Base-by-base conservation (phyloP, 139 green algal species). In the Limnomonas spitsbergensis region DNA sequence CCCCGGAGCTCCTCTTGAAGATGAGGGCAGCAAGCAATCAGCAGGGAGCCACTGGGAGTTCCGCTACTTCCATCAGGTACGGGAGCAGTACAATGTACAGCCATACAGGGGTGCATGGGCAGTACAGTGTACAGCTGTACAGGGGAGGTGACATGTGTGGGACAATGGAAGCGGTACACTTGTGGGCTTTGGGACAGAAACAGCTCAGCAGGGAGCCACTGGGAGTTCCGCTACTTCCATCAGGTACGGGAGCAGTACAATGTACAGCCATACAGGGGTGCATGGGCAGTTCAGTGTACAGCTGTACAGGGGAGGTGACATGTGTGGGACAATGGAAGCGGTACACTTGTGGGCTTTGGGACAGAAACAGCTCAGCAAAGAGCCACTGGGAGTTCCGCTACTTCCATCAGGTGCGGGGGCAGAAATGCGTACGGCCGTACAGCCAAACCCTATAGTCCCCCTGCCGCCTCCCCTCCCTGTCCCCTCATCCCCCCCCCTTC, bases 361-460 rank as follows among this genome's bases (percentile, higher is more conserved):
- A 9, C 9, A 9, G 56, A 35, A 24, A 4, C n/a, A 4, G 56
- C 56, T 70, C 56, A 38, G 56, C 56, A 7, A 14, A 35, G 56
- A 70, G 56, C 29, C 56, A 70, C 56, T 70, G 56, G 56, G 56
- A 70, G 29, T 70, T 37, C 56, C 9, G 56, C 7, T 70, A 35
- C 56, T 70, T 70, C 29, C 6, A 70, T 20, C 56, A 70, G 56
- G 56, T 70, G 29, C n/a, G 56, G n/a, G n/a, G n/a, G n/a, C n/a
- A n/a, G n/a, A n/a, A n/a, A n/a, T n/a, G n/a, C n/a, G n/a, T n/a
- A 6, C 42, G 6, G 6, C 7, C 9, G 6, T 54, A 27, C 7
- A 27, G 42, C 9, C 42, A 9, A 54, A 54, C 7, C 7, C 42
- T 54, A 9, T 54, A 27, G 42, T 54, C 9, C 7, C 42, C 6